phyloP scores from a whole-genome alignment of 306 rosid genomes.

The Prunus mume region DNA sequence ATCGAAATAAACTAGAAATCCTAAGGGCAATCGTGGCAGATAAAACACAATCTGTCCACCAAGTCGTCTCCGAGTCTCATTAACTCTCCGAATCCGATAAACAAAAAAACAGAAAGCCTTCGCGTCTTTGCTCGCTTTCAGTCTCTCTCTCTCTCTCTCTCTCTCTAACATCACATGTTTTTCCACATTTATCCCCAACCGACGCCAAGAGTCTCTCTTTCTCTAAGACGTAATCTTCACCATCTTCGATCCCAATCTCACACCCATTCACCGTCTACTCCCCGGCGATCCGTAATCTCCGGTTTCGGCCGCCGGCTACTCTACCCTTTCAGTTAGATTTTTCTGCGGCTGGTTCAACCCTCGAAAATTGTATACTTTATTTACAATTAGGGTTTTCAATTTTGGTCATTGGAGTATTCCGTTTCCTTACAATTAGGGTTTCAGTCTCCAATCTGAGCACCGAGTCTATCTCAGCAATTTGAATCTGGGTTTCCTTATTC shows the following conservation, averaged over 20 bases:
- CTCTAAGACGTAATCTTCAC: conserved; percentile 24
- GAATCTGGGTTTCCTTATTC: conserved; percentile 39
- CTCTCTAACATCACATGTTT: conserved; percentile 26
- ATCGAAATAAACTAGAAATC: conserved; percentile 23
- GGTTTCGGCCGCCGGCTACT: conserved; percentile 21
- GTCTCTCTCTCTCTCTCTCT: conserved; percentile 30
- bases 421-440: conserved; percentile 41
- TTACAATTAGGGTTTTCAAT: conserved; percentile 12
- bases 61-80: conserved; percentile 45
- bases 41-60: conserved; percentile 13
- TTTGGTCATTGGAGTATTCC: background rate
- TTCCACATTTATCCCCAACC: conserved; percentile 55
- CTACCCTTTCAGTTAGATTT: background rate
- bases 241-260: conserved; percentile 38
- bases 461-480: conserved; percentile 7
- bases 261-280: background rate
- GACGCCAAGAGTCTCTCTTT: conserved; percentile 16
- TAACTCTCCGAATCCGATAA: conserved; percentile 28
- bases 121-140: background rate
- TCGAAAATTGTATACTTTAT: background rate
- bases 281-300: conserved; percentile 33
- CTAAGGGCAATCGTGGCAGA: conserved; percentile 35
- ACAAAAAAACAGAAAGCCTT: conserved; percentile 7
- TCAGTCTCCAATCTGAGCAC: conserved; percentile 18
- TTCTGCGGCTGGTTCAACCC: background rate